A percentile compares a stretch with the other conserved stretches of the same genome.
Conservation (phyloP, 805 yeast genomes). For the Starmerella vitae region DNA sequence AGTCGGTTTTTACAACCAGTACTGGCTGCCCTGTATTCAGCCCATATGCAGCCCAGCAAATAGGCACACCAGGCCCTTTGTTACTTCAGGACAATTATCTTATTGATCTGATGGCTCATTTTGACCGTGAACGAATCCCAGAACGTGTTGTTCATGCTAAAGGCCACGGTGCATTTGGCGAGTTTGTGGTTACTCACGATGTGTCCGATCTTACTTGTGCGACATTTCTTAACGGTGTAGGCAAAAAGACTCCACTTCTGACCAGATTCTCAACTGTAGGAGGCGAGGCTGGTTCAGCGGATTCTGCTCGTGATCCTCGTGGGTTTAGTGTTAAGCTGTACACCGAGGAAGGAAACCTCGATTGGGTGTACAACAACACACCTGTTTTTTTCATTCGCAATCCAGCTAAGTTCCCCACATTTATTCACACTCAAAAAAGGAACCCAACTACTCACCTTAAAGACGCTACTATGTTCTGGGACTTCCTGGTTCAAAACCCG, state of each 20-base stretch:
- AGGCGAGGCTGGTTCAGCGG: slow-evolving; percentile 55
- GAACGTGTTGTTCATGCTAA: slow-evolving; percentile 58
- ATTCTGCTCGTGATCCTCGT: slow-evolving; percentile 55
- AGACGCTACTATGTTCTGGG: slow-evolving; percentile 47
- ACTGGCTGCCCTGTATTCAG: slow-evolving; percentile 44
- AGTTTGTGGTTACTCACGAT: slow-evolving; percentile 46
- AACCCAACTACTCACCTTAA: slow-evolving; percentile 48
- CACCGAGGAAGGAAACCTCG: slow-evolving; percentile 56
- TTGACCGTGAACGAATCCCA: slow-evolving; percentile 51
- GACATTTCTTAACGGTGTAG: slow-evolving; percentile 51
- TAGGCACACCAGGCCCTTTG: slow-evolving; percentile 45
- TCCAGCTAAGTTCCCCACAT: slow-evolving; percentile 50
- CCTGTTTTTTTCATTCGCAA: slow-evolving; percentile 54
- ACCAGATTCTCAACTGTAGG: slow-evolving; percentile 55
- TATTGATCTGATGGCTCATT: slow-evolving; percentile 44
- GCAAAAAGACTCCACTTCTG: slow-evolving; percentile 62
- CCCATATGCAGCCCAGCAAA: slow-evolving; percentile 42
- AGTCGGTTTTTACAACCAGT: slow-evolving; percentile 33
- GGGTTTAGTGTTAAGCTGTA: slow-evolving; percentile 56
- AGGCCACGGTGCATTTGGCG: slow-evolving; percentile 51
- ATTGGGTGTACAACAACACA: slow-evolving; percentile 63
- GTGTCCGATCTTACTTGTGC: slow-evolving; percentile 37
- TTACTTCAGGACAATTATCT: slow-evolving; percentile 46
- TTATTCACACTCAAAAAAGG: slow-evolving; percentile 59
- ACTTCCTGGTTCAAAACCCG: slow-evolving; percentile 41